A percentile compares a stretch with the other conserved stretches of the same genome.
Evolutionary conservation across 176 grass and related monocot species (phyloP).

Genomic region (Chrysopogon serrulatus): DNA sequence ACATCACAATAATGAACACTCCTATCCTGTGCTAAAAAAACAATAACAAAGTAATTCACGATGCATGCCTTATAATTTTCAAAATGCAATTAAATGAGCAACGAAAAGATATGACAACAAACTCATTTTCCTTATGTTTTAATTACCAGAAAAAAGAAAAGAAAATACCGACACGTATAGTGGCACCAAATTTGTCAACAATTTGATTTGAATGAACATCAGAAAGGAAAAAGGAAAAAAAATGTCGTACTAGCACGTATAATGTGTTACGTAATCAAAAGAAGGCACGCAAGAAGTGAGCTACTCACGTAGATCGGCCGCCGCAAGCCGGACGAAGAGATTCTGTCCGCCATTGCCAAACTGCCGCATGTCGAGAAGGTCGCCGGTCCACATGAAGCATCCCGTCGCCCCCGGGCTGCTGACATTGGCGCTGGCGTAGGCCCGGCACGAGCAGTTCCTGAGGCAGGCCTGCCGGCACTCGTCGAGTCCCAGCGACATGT

Average conservation of each 20-base stretch:
- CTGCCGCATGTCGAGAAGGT: slow-evolving; percentile 55
- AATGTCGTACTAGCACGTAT: background rate
- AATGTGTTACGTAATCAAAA: too few species aligned
- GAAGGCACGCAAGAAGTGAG: background rate
- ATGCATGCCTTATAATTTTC: background rate
- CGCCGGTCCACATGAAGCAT: slow-evolving; percentile 46
- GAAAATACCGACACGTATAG: background rate
- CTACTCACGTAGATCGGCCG: slow-evolving; percentile 18
- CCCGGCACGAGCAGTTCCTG: slow-evolving; percentile 48
- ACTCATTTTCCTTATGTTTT: background rate
- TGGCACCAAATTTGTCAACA: background rate
- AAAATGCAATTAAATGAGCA: background rate
- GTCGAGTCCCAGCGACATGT: slow-evolving; percentile 29
- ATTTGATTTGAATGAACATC: background rate
- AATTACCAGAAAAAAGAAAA: background rate
- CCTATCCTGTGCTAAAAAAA: background rate
- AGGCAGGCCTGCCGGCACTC: slow-evolving; percentile 49
- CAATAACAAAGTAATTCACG: too few species aligned
- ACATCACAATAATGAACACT: background rate
- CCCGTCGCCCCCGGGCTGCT: slow-evolving; percentile 14
- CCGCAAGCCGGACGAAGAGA: slow-evolving; percentile 40
- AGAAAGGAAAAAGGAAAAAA: background rate
- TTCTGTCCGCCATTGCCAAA: slow-evolving; percentile 42
- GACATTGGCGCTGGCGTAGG: slow-evolving; percentile 49
- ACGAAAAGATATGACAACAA: background rate